Percentiles rank a stretch among this genome's conserved stretches.
These are phyloP conservation scores for Ceriops zippeliana DNA, from an alignment of 345 rosid species.

Conservation along the genomic window DNA sequence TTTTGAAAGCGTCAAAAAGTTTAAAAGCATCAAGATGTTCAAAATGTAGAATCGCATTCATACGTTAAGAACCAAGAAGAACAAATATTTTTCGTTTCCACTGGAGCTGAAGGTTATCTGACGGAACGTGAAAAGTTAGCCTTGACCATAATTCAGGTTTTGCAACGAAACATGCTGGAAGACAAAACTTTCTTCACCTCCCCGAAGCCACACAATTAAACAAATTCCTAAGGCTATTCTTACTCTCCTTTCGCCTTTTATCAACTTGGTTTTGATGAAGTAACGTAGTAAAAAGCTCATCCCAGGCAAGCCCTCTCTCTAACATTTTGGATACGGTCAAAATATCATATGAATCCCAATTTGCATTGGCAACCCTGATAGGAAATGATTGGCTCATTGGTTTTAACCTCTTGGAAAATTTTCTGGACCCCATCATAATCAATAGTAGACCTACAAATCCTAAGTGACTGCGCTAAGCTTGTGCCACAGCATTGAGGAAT, in stretches of 20 bases:
- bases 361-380: not conserved
- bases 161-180: not conserved
- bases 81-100: too few species aligned
- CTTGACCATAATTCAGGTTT: not conserved
- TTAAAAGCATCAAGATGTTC: too few species aligned
- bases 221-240: constrained; percentile 64
- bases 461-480: constrained; percentile 71
- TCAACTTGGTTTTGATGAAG: constrained; percentile 5
- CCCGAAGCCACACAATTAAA: constrained; percentile 47
- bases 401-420: constrained; percentile 50
- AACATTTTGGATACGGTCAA: constrained; percentile 52
- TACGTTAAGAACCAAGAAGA: too few species aligned
- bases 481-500: constrained; percentile 82
- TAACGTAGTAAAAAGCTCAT: constrained; percentile 30
- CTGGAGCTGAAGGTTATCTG: too few species aligned
- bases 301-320: constrained; percentile 48
- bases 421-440: constrained; percentile 52
- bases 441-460: constrained; percentile 34
- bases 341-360: constrained; percentile 85
- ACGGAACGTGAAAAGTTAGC: too few species aligned
- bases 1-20: too few species aligned
- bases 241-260: constrained; percentile 37
- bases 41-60: too few species aligned
- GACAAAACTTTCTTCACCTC: constrained; percentile 26
- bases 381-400: constrained; percentile 31